Evolutionary conservation across 2,329 filamentous ascomycete species (phyloP).

Genomic region (Dactylellina haptotyla): DNA sequence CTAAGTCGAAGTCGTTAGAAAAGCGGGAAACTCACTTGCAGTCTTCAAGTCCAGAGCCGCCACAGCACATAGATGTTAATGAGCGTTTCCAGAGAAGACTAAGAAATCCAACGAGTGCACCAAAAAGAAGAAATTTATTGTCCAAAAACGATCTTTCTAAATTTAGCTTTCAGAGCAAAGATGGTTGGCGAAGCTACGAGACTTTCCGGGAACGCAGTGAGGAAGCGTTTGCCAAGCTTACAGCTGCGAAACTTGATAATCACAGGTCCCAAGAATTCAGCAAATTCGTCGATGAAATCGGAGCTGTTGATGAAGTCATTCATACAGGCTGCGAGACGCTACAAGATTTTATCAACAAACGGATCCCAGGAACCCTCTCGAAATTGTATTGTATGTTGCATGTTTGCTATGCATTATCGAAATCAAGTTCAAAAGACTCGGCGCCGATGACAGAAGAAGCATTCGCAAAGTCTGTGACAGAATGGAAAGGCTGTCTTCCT

Average conservation of each 20-base stretch:
- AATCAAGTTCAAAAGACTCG: neutral
- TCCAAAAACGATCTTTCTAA: too few species aligned
- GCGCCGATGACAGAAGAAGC: neutral
- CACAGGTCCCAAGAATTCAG: neutral
- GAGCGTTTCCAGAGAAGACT: too few species aligned
- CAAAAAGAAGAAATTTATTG: too few species aligned
- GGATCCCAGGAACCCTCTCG: neutral
- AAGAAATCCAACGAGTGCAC: too few species aligned
- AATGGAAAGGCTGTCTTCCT: slow-evolving; percentile 12
- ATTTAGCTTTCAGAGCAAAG: neutral
- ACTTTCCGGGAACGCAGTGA: neutral
- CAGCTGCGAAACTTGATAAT: neutral
- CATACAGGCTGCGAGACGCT: neutral
- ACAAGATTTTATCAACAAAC: neutral
- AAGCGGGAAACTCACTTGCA: too few species aligned
- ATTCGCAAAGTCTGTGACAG: slow-evolving; percentile 5
- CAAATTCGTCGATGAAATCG: neutral
- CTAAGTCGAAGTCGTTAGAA: too few species aligned
- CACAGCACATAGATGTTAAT: too few species aligned
- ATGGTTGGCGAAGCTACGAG: neutral
- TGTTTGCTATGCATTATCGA: slow-evolving; percentile 17
- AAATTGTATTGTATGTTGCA: slow-evolving; percentile 19
- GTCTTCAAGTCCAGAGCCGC: too few species aligned
- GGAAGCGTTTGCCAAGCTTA: neutral
- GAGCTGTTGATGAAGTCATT: neutral